phyloP scores from a whole-genome alignment of 2,329 filamentous ascomycete genomes.

The Aspergillus floridensis region DNA sequence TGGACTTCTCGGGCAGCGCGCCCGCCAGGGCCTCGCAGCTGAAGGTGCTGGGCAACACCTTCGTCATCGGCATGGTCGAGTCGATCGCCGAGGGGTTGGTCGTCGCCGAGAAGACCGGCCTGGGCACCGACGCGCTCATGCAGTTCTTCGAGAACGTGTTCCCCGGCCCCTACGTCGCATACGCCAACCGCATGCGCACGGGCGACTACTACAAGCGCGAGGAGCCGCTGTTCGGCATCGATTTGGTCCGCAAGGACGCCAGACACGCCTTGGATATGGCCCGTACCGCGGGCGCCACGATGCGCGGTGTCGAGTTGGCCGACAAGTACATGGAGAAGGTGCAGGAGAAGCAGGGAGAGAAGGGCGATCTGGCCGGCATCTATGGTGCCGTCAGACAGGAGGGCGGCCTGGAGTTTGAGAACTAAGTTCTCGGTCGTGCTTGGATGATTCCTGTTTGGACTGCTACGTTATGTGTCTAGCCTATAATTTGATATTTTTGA shows the following conservation, averaged over 20 bases:
- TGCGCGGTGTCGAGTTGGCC: neutral
- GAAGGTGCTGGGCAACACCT: neutral
- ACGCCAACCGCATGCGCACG: neutral
- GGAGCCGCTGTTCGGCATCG: conserved; percentile 1
- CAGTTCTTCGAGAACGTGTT: conserved; percentile 5
- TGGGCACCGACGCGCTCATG: neutral
- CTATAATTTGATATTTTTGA: no score
- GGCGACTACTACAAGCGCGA: neutral
- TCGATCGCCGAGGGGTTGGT: neutral
- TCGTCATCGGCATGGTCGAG: conserved; percentile 2
- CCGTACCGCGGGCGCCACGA: neutral
- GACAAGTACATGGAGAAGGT: conserved; percentile 7
- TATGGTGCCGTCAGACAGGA: conserved; percentile 72
- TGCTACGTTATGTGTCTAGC: no score
- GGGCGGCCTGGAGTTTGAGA: conserved; percentile 68
- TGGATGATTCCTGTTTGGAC: no score
- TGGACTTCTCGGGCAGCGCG: neutral
- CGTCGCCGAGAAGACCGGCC: conserved; percentile 10
- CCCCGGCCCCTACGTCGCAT: conserved; percentile 2
- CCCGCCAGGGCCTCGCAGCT: neutral
- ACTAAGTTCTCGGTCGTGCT: conserved; percentile 23
- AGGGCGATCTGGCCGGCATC: conserved; percentile 70
- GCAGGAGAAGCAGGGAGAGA: conserved; percentile 3
- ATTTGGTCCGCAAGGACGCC: neutral
- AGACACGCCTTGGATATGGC: conserved; percentile 4